Percentiles rank a stretch among this genome's conserved stretches.
phyloP scores from a whole-genome alignment of 176 grass and related monocot species.

The Oryza brachyantha region DNA sequence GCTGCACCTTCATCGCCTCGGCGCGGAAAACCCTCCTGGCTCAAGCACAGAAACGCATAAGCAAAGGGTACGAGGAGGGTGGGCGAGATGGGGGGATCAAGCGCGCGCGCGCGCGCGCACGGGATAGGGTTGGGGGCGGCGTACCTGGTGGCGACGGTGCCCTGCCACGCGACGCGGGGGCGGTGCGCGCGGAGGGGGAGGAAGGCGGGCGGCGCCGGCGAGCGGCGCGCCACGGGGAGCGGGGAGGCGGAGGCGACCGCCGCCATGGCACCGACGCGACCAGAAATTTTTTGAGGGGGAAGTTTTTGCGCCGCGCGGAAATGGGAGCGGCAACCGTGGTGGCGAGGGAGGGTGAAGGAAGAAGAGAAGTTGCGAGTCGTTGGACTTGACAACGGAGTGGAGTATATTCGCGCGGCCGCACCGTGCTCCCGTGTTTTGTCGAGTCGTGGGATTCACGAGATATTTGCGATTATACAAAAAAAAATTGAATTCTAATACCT shows the following conservation, averaged over 20 bases:
- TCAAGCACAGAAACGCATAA: not conserved
- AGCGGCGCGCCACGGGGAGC: not conserved
- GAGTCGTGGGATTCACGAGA: not conserved
- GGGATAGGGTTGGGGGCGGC: not conserved
- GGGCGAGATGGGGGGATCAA: not conserved
- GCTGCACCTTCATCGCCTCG: slow-evolving; percentile 41
- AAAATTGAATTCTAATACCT: no score
- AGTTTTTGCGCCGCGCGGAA: not conserved
- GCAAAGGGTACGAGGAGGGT: not conserved
- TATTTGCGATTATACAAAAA: no score
- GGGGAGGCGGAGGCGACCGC: not conserved
- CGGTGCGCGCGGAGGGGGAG: not conserved
- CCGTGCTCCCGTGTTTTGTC: not conserved
- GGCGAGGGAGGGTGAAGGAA: no score
- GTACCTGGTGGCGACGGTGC: slow-evolving; percentile 20
- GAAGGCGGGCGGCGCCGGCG: not conserved
- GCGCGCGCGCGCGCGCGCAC: not conserved
- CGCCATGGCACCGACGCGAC: slow-evolving; percentile 20
- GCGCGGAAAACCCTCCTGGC: slow-evolving; percentile 27
- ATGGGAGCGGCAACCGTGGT: not conserved
- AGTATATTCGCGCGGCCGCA: slow-evolving; percentile 19
- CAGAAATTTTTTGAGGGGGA: not conserved
- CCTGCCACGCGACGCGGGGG: not conserved
- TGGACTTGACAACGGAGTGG: not conserved
- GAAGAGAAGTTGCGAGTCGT: not conserved